phyloP scores from a whole-genome alignment of 2,329 filamentous ascomycete species.

The Botrytis aclada region DNA sequence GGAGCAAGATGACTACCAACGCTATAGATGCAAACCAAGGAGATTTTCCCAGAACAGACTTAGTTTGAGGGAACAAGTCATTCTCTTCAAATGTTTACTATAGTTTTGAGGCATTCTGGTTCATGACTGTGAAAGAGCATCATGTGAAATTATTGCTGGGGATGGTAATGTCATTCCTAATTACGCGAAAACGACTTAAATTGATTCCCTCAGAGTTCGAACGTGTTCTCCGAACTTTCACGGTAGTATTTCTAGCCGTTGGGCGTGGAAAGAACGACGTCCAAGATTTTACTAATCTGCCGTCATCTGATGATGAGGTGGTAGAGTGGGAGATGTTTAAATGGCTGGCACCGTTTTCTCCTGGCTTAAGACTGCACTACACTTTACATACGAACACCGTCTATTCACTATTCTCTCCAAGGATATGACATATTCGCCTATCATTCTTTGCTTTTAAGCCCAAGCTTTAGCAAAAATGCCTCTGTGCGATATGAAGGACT shows the following conservation, averaged over 20 bases:
- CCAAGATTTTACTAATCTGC: neutral
- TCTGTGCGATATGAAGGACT: too few relatives aligned
- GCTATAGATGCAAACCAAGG: neutral
- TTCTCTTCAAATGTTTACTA: neutral
- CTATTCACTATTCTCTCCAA: neutral
- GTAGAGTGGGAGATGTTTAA: neutral
- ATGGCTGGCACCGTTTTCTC: neutral
- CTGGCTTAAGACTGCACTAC: neutral
- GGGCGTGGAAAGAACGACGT: neutral
- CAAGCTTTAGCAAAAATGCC: neutral
- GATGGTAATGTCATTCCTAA: neutral
- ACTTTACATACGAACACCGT: neutral
- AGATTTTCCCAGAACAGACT: neutral
- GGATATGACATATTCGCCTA: neutral
- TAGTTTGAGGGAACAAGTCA: neutral
- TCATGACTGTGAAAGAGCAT: neutral
- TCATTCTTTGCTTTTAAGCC: neutral
- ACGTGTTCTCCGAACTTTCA: neutral
- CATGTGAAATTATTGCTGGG: neutral
- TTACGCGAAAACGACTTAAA: neutral
- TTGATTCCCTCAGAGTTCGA: neutral
- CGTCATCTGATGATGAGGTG: neutral
- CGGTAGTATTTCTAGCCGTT: neutral
- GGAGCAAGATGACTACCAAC: slow-evolving; percentile 22
- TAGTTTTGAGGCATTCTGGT: neutral